Base-by-base conservation (phyloP, 2,329 filamentous ascomycete species). In the Fusarium circinatum region DNA sequence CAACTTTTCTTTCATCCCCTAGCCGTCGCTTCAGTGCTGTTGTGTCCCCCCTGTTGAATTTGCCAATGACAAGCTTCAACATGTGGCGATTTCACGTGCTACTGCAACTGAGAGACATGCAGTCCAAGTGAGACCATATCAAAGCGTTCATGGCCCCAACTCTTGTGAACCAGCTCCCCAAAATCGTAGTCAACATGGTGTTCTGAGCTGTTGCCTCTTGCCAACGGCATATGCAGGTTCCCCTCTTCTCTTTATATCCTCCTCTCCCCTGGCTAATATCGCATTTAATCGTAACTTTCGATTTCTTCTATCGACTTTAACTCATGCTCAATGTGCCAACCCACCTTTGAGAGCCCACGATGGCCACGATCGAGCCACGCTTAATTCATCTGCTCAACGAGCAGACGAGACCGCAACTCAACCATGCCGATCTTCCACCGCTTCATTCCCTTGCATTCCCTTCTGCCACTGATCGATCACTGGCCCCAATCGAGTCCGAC, bases 281-380 rank as follows among this genome's bases (percentile, higher is more conserved):
- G 28, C 34, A 56, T 47, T 59, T 51, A 41, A 22, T 62, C 64
- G 61, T 44, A 55, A 42, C 48, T 62, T 15, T 48, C 38, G 45
- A n/a, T 49, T 66, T 66, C 38, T 57, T 60, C 45, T 42, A 60
- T 61, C 58, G 52, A 62, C 63, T 52, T 64, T 59, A 64, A 75
- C 73, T 78, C 76, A 75, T 75, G 72, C 70, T 78, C 78, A 70
- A 79, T 79, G 74, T 76, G 75, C 71, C 68, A 78, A 74, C 62
- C 68, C 63, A 71, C 64, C 62, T 73, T 71, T 62, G 62, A 68
- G 68, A 76, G 77, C 75, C 78, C 85, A 89, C 81, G 82, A 90
- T 90, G 88, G 88, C 89, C 75, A 91, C 89, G 79, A 91, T 91
- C 83, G 90, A 92, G 86, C 90, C 90, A 79, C 88, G 89, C 79